Evolutionary conservation across 179 eudicot species (phyloP), one percentile per base, ranked within the genome.

Genomic region (Beta lomatogona): DNA sequence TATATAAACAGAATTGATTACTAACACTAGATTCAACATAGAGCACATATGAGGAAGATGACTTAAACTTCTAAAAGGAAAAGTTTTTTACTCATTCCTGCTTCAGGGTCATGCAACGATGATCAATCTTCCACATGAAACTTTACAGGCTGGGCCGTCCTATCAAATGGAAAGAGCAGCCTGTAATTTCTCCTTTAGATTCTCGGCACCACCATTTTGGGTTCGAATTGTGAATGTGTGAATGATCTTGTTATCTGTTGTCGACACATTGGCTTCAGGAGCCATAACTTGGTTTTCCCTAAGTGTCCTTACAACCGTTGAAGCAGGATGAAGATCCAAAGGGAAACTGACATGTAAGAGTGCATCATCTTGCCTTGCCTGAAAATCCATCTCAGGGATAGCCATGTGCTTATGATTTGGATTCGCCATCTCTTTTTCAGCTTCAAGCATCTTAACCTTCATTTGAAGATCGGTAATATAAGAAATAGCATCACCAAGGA

Each of bases 401-500:
- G 46, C 68, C 68, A 78, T n/a, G 22, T 76, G 81, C 79, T 85
- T 86, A 75, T 80, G 89, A 71, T 83, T 87, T 22, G 75, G 78
- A n/a, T 80, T 82, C 57, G 53, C 80, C 79, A 89, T 75, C 79
- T 85, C 93, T 75, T 88, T 93, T 71, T 91, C 94, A 7, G 92
- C 78, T 77, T 93, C 96, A 78, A 92, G 68, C 79, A 87, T 82
- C 80, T 88, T 85, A 50, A 93, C 87, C 83, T 88, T 91, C 76
- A 77, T 84, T 84, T 93, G 94, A 52, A 93, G 91, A 84, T 93
- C 94, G 2, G 93, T 89, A n/a, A 93, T 93, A 74, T 91, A 91
- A 7, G 94, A 82, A 70, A 93, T 93, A 16, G 97, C 95, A 73
- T 93, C 97, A 15, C 92, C 94, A 19, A 93, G 92, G 61, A 93